These are phyloP conservation scores for Phanerochaete sordida DNA, from an alignment of 768 basidiomycete species.

Conservation along the genomic window DNA sequence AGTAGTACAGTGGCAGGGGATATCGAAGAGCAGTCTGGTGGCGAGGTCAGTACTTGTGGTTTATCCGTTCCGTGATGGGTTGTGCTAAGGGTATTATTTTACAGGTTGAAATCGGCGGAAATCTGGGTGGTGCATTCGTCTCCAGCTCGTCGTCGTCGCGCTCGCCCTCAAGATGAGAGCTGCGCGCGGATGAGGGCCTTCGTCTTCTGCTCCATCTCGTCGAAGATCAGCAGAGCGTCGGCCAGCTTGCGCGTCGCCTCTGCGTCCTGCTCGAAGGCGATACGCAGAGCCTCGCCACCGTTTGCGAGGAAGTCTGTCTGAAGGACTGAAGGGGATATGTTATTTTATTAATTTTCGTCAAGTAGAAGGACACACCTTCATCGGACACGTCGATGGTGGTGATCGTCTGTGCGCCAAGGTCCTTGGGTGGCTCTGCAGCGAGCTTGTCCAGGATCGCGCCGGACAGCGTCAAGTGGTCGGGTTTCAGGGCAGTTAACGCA, in stretches of 20 bases:
- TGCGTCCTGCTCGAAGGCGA: slow-evolving; percentile 33
- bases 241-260: slow-evolving; percentile 40
- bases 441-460: slow-evolving; percentile 38
- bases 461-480: slow-evolving; percentile 43
- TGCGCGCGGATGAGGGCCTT: slow-evolving; percentile 27
- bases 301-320: slow-evolving; percentile 33
- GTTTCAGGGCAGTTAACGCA: slow-evolving; percentile 37
- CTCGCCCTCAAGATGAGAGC: slow-evolving; percentile 7
- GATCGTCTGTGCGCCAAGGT: background rate
- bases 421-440: slow-evolving; percentile 11
- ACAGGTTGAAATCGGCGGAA: background rate
- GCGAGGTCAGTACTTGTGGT: background rate
- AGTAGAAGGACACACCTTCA: background rate
- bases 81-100: background rate
- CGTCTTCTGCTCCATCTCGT: slow-evolving; percentile 38
- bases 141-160: no score
- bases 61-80: no score
- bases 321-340: background rate
- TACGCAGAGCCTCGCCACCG: slow-evolving; percentile 29
- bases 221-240: slow-evolving; percentile 44
- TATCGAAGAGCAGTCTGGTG: background rate
- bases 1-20: background rate
- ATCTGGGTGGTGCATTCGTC: background rate
- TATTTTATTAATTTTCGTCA: background rate
- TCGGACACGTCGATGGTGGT: background rate